A percentile compares a stretch with the other conserved stretches of the same genome.
Conservation (phyloP, 805 yeast species). For the Yarrowia sp. region DNA sequence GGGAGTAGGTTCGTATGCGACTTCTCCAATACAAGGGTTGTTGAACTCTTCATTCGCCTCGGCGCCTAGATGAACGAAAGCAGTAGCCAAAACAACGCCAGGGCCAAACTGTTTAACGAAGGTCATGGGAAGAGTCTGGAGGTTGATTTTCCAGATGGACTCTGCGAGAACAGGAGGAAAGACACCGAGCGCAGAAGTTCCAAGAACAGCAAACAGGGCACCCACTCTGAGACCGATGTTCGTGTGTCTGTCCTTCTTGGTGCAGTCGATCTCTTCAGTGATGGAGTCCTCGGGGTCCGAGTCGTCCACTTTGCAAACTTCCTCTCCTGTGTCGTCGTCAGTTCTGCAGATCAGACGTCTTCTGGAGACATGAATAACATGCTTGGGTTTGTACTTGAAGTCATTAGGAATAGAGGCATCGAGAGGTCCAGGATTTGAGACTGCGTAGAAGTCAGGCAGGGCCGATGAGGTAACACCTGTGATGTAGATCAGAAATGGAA, state of each 20-base stretch:
- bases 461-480: not conserved
- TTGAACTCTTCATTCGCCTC: conserved; percentile 64
- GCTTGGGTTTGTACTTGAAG: not conserved
- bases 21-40: conserved; percentile 59
- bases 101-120: conserved; percentile 60
- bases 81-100: conserved; percentile 80
- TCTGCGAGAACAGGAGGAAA: conserved; percentile 22
- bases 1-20: conserved; percentile 53
- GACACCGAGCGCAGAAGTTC: conserved; percentile 21
- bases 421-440: not conserved
- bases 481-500: not conserved
- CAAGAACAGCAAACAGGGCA: conserved; percentile 16
- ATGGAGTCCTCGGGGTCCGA: conserved; percentile 10
- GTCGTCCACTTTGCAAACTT: conserved; percentile 15
- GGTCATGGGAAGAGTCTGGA: conserved; percentile 20
- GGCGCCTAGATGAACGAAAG: conserved; percentile 68
- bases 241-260: conserved; percentile 6
- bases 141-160: conserved; percentile 21
- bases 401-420: not conserved
- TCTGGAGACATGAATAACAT: not conserved
- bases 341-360: conserved; percentile 9
- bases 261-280: conserved; percentile 8
- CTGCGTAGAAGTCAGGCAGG: not conserved
- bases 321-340: conserved; percentile 14
- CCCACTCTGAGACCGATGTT: conserved; percentile 21